Percentiles rank a stretch among this genome's conserved stretches.
Evolutionary conservation across 2,329 filamentous ascomycete genomes (phyloP).

Genomic region (Paraconiothyrium sp.): DNA sequence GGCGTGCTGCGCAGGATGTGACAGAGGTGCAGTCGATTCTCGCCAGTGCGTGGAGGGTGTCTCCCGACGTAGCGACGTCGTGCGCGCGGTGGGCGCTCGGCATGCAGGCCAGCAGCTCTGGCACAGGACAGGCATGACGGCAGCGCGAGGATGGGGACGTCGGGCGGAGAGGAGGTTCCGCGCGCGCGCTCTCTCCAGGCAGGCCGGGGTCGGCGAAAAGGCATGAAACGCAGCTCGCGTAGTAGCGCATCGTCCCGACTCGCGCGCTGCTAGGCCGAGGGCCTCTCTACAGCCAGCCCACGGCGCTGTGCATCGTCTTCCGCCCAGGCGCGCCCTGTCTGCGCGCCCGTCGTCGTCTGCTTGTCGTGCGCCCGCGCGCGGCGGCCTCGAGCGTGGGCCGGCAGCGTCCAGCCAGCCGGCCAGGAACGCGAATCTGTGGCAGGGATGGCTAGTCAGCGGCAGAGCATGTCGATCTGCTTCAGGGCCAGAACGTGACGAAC

Average conservation of each 20-base stretch:
- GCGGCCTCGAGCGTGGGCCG: too few species aligned
- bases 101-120: conserved; percentile 10
- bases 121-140: neutral
- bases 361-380: too few species aligned
- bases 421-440: conserved; percentile 43
- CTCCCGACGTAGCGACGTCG: neutral
- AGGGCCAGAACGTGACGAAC: conserved; percentile 45
- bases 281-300: too few species aligned
- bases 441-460: conserved; percentile 35
- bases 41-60: conserved; percentile 2
- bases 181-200: neutral
- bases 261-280: conserved; percentile 30
- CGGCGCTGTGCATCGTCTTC: too few species aligned
- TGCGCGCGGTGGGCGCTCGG: neutral
- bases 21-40: conserved; percentile 22
- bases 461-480: conserved; percentile 45
- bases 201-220: conserved; percentile 16
- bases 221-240: conserved; percentile 41
- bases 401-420: conserved; percentile 21
- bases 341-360: too few species aligned
- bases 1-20: conserved; percentile 11
- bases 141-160: conserved; percentile 3
- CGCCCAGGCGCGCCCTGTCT: too few species aligned
- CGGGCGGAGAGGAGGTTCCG: conserved; percentile 8
- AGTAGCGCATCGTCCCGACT: conserved; percentile 43